Evolutionary conservation across 177 flowering plant genomes (phyloP).

Genomic region (Vitis hybrid): DNA sequence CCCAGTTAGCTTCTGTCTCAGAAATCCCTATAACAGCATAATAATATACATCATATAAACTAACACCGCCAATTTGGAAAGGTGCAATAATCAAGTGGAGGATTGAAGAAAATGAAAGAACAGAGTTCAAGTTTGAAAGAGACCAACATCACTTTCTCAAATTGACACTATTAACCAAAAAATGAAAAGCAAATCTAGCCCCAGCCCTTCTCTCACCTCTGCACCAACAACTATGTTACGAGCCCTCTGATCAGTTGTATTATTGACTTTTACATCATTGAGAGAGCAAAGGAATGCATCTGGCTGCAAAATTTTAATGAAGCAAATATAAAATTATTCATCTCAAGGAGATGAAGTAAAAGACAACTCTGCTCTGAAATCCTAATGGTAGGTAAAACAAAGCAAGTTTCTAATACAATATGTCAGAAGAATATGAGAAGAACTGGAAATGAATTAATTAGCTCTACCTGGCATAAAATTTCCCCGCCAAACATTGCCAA

Average conservation of each 20-base stretch:
- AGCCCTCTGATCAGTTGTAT: slow-evolving; percentile 74
- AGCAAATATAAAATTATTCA: slow-evolving; percentile 5
- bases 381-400: background rate
- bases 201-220: slow-evolving; percentile 57
- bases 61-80: background rate
- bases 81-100: background rate
- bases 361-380: background rate
- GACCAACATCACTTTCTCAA: background rate
- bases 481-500: slow-evolving; percentile 87
- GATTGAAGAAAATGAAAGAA: background rate
- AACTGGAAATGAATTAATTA: background rate
- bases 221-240: slow-evolving; percentile 60
- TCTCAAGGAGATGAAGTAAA: background rate
- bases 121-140: background rate
- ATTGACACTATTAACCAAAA: background rate
- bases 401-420: background rate
- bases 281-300: slow-evolving; percentile 98
- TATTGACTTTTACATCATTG: slow-evolving; percentile 85
- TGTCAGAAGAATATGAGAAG: background rate
- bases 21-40: slow-evolving; percentile 54
- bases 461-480: slow-evolving; percentile 87
- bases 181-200: background rate
- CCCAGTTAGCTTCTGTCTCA: slow-evolving; percentile 88
- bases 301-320: slow-evolving; percentile 65
- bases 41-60: slow-evolving; percentile 12